Conservation (phyloP, 2,329 filamentous ascomycete species). For the Trichoderma sp. region DNA sequence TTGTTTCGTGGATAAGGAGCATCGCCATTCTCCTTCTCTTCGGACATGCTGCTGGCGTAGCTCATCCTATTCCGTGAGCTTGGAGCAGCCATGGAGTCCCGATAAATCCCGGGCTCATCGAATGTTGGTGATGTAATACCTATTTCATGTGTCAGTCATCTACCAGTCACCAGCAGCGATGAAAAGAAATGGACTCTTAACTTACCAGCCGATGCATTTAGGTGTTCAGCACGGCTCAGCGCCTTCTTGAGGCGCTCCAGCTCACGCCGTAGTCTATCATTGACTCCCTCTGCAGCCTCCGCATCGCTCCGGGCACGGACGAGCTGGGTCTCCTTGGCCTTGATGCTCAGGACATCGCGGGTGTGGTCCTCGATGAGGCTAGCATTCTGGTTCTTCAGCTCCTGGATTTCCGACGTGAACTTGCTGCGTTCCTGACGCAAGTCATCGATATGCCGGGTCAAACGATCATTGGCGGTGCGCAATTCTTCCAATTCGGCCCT, state of each 20-base stretch:
- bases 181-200: background rate
- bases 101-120: conserved; percentile 61
- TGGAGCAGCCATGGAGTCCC: conserved; percentile 46
- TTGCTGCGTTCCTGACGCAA: conserved; percentile 77
- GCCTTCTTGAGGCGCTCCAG: conserved; percentile 93
- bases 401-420: conserved; percentile 82
- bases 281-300: conserved; percentile 82
- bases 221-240: conserved; percentile 59
- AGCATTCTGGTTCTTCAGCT: conserved; percentile 95
- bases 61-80: conserved; percentile 54
- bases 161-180: too few species aligned
- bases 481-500: conserved; percentile 90
- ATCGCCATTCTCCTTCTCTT: conserved; percentile 75
- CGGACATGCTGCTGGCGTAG: conserved; percentile 64
- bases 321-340: conserved; percentile 96
- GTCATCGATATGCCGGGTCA: conserved; percentile 74
- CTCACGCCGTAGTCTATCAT: conserved; percentile 80
- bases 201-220: conserved; percentile 40
- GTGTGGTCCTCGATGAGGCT: conserved; percentile 97
- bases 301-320: conserved; percentile 88
- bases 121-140: conserved; percentile 51
- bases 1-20: conserved; percentile 48
- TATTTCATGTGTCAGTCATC: conserved; percentile 22
- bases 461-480: conserved; percentile 75
- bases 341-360: conserved; percentile 90